phyloP scores from a whole-genome alignment of 768 basidiomycete genomes.

The Boletus vinaceobasis region DNA sequence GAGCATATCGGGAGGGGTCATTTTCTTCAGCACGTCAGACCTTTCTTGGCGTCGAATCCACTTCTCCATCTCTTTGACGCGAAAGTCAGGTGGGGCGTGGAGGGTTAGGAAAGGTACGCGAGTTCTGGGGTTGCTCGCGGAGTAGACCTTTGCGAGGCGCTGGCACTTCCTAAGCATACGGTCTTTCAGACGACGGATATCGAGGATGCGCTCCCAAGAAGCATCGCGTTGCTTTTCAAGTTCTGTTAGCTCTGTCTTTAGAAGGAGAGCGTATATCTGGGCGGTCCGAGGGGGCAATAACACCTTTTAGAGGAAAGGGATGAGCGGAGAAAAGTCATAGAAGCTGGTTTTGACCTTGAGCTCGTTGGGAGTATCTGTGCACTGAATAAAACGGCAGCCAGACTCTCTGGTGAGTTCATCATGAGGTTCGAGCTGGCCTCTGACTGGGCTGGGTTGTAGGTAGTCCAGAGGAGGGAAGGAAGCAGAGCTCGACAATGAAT shows the following conservation, averaged over 20 bases:
- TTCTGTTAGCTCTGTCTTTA: constrained; percentile 59
- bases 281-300: constrained; percentile 67
- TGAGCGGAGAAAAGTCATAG: not conserved
- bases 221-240: constrained; percentile 53
- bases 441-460: constrained; percentile 60
- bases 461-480: constrained; percentile 45
- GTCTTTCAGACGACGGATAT: constrained; percentile 77
- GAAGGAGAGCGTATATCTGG: constrained; percentile 60
- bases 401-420: constrained; percentile 47
- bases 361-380: constrained; percentile 73
- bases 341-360: constrained; percentile 50
- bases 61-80: constrained; percentile 75
- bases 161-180: constrained; percentile 80
- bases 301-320: constrained; percentile 41
- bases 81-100: constrained; percentile 68
- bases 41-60: constrained; percentile 59
- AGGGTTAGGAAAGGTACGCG: constrained; percentile 58
- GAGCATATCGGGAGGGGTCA: constrained; percentile 14
- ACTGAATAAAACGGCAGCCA: constrained; percentile 72
- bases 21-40: constrained; percentile 23
- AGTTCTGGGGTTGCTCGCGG: constrained; percentile 38
- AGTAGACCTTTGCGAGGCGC: constrained; percentile 49
- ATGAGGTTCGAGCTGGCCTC: constrained; percentile 72
- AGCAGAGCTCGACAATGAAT: constrained; percentile 22
- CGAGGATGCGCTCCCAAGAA: constrained; percentile 66